Evolutionary conservation across 2,329 filamentous ascomycete genomes (phyloP), one percentile per base, ranked within the genome.

Genomic region (Talaromyces amestolkiae): DNA sequence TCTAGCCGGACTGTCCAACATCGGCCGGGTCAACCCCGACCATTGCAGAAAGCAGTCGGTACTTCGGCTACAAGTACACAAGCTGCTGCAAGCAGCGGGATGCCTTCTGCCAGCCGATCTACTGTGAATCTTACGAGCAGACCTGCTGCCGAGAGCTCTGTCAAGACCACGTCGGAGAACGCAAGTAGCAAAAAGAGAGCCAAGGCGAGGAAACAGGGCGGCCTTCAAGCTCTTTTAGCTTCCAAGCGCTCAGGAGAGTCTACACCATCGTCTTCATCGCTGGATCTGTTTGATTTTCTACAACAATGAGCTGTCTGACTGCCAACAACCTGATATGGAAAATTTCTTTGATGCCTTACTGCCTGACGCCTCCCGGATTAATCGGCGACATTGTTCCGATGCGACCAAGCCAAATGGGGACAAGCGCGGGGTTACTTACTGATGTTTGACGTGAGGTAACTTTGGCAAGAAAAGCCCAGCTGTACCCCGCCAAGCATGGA

Each of bases 211-310:
- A 87, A 85, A 68, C 78, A 82, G 63, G 82, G 82, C 33, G 83
- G 83, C 4, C 72, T 87, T 11, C 82, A 85, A 69, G 83, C 84
- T 41, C 76, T 85, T 65, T 75, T 87, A n/a, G 81, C 81, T 5
- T 81, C 69, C 61, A 81, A 73, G 63, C 72, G 73, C 58, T 68
- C 70, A 3, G 74, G 76, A 66, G 61, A 67, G 1, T 71, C 69
- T 9, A 63, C 53, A 8, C 47, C 54, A n/a, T 66, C 70, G 15
- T 61, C 49, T 72, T 75, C 70, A 31, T 80, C 76, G 13, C 76
- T 85, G 5, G 83, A 84, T 71, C 74, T 86, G 31, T 81, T 86
- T 75, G 84, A 86, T 69, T 84, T 86, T 70, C 78, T 85, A 67
- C 81, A 84, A 71, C 79, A 75, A 67, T 72, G 67, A 71, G 17